These are phyloP conservation scores for Pestalotiopsis sp. DNA, from an alignment of 2,329 filamentous ascomycete genomes.

Conservation along the genomic window DNA sequence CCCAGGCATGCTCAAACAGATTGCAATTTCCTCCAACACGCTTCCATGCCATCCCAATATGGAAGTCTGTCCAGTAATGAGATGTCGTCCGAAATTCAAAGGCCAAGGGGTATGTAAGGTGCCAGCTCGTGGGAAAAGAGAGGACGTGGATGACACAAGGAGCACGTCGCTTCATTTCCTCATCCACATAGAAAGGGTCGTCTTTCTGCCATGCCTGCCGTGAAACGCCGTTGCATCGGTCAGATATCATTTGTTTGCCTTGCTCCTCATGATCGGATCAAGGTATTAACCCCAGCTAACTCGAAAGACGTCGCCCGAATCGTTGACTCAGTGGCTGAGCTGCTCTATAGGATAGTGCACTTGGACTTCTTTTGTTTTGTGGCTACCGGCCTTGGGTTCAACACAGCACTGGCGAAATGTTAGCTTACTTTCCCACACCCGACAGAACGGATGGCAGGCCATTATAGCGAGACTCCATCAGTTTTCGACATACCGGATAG, in stretches of 20 bases:
- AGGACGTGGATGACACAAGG: slow-evolving; percentile 28
- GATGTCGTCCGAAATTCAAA: slow-evolving; percentile 14
- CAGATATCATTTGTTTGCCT: slow-evolving; percentile 30
- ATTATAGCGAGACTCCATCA: background rate
- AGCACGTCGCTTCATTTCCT: slow-evolving; percentile 28
- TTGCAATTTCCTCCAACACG: background rate
- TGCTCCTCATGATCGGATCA: slow-evolving; percentile 20
- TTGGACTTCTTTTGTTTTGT: slow-evolving; percentile 66
- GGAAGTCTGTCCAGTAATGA: background rate
- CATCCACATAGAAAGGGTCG: slow-evolving; percentile 20
- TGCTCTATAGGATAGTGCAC: slow-evolving; percentile 68
- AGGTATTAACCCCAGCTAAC: slow-evolving; percentile 16
- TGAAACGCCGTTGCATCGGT: slow-evolving; percentile 31
- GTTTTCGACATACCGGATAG: slow-evolving; percentile 75
- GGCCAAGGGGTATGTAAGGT: slow-evolving; percentile 28
- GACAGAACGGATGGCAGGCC: background rate
- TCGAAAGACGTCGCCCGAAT: slow-evolving; percentile 14
- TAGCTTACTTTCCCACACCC: slow-evolving; percentile 15
- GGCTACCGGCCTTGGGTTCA: slow-evolving; percentile 66
- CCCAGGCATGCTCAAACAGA: slow-evolving; percentile 1
- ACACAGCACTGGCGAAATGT: slow-evolving; percentile 60
- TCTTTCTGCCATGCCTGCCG: slow-evolving; percentile 35
- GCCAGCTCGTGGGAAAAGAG: slow-evolving; percentile 22
- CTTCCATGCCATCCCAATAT: slow-evolving; percentile 8
- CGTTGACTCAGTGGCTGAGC: background rate